These are phyloP conservation scores for Fraxinus quadrangulata DNA, from an alignment of 257 asterid species.

Conservation along the genomic window DNA sequence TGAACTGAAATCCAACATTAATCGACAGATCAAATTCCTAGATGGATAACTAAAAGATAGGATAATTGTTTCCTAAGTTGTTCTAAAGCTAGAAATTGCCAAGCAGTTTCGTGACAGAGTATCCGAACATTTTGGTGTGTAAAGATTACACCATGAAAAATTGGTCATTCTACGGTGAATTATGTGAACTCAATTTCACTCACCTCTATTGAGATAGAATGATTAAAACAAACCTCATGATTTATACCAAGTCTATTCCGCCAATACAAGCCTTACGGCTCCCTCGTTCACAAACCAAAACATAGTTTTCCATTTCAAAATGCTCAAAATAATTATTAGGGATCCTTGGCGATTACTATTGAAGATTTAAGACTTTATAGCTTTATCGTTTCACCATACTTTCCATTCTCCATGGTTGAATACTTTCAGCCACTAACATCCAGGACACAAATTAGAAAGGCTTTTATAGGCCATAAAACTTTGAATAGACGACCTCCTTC, in stretches of 20 bases:
- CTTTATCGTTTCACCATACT: no score
- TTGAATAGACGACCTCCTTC: no score
- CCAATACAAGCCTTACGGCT: neutral
- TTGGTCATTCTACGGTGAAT: neutral
- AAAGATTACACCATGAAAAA: neutral
- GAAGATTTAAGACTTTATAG: no score
- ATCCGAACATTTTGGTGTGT: neutral
- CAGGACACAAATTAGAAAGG: no score
- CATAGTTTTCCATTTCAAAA: neutral
- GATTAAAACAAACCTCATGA: neutral
- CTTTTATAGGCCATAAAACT: no score
- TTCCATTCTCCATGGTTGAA: no score
- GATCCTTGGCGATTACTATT: neutral
- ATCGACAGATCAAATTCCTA: neutral
- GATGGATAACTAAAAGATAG: neutral
- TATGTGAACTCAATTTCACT: neutral
- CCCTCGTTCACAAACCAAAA: neutral
- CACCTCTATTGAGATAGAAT: neutral
- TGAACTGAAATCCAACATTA: slow-evolving; percentile 3
- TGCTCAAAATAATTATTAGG: neutral
- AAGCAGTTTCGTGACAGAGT: neutral
- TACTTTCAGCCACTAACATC: no score
- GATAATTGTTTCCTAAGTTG: neutral
- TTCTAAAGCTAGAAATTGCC: slow-evolving; percentile 9
- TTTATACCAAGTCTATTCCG: neutral